These are phyloP conservation scores for Blastobotrys aristatus DNA, from an alignment of 1,139 yeast genomes.

Conservation along the genomic window DNA sequence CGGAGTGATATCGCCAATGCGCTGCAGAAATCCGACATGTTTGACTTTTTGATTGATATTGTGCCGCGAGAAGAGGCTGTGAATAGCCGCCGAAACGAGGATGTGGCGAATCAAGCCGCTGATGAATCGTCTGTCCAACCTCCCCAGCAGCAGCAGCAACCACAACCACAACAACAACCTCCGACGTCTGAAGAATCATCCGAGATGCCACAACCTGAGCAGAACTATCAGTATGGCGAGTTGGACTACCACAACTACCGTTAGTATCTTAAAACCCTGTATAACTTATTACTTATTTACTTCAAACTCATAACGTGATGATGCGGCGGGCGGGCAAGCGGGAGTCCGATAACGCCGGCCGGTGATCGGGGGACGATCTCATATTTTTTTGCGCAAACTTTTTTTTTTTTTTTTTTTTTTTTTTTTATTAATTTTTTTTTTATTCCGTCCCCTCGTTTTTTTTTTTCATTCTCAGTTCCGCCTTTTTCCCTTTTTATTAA, in stretches of 20 bases:
- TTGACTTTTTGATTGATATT: conserved; percentile 90
- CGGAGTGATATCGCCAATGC: conserved; percentile 95
- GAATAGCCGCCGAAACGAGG: conserved; percentile 6
- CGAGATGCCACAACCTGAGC: conserved; percentile 1
- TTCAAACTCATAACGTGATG: too few species aligned
- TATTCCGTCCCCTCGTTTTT: too few species aligned
- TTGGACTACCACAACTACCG: conserved; percentile 24
- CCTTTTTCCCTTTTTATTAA: too few species aligned
- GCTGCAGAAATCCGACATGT: conserved; percentile 90
- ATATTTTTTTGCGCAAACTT: too few species aligned
- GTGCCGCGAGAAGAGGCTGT: conserved; percentile 63
- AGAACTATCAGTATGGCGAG: conserved; percentile 19
- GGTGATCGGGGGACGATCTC: too few species aligned
- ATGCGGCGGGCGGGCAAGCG: too few species aligned
- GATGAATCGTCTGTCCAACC: not conserved
- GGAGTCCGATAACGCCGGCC: too few species aligned
- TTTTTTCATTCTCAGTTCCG: too few species aligned
- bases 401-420: too few species aligned
- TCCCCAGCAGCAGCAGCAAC: not conserved
- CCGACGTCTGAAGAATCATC: conserved; percentile 5
- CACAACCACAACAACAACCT: not conserved
- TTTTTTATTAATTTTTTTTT: too few species aligned
- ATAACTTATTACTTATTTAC: too few species aligned
- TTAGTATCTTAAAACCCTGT: too few species aligned
- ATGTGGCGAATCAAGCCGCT: not conserved